A percentile compares a stretch with the other conserved stretches of the same genome.
Conservation (phyloP, 164 flowering plant genomes). For the Vitis amurensis region DNA sequence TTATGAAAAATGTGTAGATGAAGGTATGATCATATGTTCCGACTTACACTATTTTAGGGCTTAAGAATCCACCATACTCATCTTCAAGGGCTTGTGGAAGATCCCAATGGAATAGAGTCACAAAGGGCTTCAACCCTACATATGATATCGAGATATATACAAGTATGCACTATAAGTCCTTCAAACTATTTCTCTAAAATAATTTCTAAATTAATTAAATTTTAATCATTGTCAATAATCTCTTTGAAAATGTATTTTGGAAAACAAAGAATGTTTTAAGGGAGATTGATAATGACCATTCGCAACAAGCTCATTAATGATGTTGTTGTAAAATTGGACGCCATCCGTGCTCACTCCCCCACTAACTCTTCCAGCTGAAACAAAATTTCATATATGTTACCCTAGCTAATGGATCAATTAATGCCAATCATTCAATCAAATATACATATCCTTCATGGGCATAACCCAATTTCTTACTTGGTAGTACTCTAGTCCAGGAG, state of each 20-base stretch:
- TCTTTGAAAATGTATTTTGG: background rate
- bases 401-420: no score
- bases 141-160: no score
- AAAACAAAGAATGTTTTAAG: no score
- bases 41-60: constrained; percentile 28
- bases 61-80: constrained; percentile 39
- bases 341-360: constrained; percentile 33
- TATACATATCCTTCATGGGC: background rate
- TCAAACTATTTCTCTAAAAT: no score
- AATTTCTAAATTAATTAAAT: no score
- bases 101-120: constrained; percentile 42
- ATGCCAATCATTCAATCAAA: background rate
- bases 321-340: constrained; percentile 42
- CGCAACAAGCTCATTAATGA: constrained; percentile 39
- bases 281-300: constrained; percentile 38
- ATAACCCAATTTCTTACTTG: constrained; percentile 19
- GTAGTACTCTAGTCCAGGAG: constrained; percentile 38
- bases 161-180: no score
- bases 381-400: background rate
- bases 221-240: no score
- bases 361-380: constrained; percentile 24
- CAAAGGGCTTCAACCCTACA: constrained; percentile 36
- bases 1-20: background rate
- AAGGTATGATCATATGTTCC: background rate
- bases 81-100: constrained; percentile 48